Evolutionary conservation across 805 yeast genomes (phyloP).

Genomic region (Metschnikowia cerradonensis): DNA sequence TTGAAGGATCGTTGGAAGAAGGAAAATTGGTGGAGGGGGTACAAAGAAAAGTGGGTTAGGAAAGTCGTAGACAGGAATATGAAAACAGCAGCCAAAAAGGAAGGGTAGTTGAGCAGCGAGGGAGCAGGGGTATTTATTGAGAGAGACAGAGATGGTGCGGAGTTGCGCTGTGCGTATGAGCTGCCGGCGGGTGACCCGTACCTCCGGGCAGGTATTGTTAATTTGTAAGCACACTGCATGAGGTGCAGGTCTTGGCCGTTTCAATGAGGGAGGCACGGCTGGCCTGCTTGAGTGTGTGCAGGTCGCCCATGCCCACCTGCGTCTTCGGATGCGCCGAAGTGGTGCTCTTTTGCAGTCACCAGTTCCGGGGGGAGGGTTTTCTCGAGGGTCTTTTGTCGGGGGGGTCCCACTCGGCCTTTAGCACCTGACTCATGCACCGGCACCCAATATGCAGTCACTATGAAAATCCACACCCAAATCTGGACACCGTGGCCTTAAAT

Average conservation of each 20-base stretch:
- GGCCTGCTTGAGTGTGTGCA: not conserved
- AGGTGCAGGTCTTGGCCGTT: not conserved
- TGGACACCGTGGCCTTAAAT: too few relatives aligned
- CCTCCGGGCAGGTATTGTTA: not conserved
- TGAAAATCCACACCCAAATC: too few relatives aligned
- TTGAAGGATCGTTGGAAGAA: too few relatives aligned
- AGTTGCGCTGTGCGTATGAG: not conserved
- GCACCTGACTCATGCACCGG: too few relatives aligned
- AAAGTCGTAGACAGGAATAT: too few relatives aligned
- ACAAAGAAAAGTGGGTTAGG: too few relatives aligned
- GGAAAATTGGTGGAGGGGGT: too few relatives aligned
- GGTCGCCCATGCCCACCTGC: not conserved
- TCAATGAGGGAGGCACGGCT: not conserved
- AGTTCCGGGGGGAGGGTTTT: not conserved
- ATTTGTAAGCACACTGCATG: not conserved
- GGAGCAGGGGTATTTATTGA: not conserved
- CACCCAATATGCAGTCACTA: too few relatives aligned
- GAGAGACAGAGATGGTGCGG: not conserved
- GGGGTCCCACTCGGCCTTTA: too few relatives aligned
- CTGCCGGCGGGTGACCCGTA: not conserved
- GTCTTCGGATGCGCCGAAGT: not conserved
- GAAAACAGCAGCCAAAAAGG: too few relatives aligned
- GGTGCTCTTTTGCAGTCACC: not conserved
- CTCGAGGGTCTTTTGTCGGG: too few relatives aligned
- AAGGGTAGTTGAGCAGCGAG: too few relatives aligned